Evolutionary conservation across 768 basidiomycete genomes (phyloP).

Genomic region (Collybia sp.): DNA sequence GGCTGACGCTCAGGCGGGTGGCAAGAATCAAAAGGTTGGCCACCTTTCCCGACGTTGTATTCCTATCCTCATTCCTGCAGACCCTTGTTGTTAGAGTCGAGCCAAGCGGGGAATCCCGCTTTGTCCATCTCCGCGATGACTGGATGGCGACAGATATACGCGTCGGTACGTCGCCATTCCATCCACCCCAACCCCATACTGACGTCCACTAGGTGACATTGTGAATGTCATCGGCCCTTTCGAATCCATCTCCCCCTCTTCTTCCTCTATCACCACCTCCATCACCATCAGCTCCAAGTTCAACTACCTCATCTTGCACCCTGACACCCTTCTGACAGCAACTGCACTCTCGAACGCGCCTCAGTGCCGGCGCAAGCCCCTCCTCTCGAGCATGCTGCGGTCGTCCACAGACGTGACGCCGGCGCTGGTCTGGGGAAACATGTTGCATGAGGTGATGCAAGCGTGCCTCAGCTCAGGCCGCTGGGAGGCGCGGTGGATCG

Average conservation of each 20-base stretch:
- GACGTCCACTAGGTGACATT: slow-evolving; percentile 54
- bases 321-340: slow-evolving; percentile 87
- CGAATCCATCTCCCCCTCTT: slow-evolving; percentile 20
- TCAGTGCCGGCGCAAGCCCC: slow-evolving; percentile 80
- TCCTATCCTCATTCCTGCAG: slow-evolving; percentile 23
- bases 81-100: slow-evolving; percentile 45
- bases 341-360: slow-evolving; percentile 83
- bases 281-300: slow-evolving; percentile 59
- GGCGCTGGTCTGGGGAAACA: slow-evolving; percentile 83
- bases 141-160: slow-evolving; percentile 68
- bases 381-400: slow-evolving; percentile 65
- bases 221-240: slow-evolving; percentile 69
- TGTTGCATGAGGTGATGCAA: slow-evolving; percentile 92
- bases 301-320: slow-evolving; percentile 83
- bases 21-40: slow-evolving; percentile 38
- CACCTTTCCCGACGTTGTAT: neutral
- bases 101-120: slow-evolving; percentile 29
- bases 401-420: slow-evolving; percentile 58
- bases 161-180: slow-evolving; percentile 36
- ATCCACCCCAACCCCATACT: neutral
- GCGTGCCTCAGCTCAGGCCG: slow-evolving; percentile 54
- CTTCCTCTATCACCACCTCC: slow-evolving; percentile 29
- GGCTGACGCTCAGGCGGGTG: slow-evolving; percentile 22
- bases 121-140: slow-evolving; percentile 68
- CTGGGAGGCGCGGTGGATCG: slow-evolving; percentile 65